These are phyloP conservation scores for Sarcodon aspratus DNA, from an alignment of 768 basidiomycete species.

Conservation along the genomic window DNA sequence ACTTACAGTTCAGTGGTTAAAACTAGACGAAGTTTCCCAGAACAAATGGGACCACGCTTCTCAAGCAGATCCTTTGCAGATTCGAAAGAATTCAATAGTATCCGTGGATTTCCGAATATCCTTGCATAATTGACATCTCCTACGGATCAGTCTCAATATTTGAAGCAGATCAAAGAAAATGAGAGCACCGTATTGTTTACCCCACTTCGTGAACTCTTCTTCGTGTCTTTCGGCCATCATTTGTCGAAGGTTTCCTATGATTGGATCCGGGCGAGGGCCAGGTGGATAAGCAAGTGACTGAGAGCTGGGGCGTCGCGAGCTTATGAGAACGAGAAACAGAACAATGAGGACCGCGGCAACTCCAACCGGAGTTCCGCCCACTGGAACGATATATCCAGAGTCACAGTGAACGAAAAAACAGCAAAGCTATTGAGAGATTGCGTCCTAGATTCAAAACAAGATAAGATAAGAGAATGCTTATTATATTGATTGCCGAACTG, in stretches of 20 bases:
- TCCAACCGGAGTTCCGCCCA: too few species aligned
- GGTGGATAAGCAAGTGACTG: background rate
- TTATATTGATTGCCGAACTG: too few species aligned
- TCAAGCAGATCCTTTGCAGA: conserved; percentile 15
- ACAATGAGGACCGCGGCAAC: too few species aligned
- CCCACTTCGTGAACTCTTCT: background rate
- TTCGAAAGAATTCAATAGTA: conserved; percentile 15
- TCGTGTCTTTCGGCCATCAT: background rate
- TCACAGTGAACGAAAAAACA: too few species aligned
- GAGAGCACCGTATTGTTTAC: background rate
- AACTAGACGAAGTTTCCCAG: conserved; percentile 10
- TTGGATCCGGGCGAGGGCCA: background rate
- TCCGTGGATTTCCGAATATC: conserved; percentile 10
- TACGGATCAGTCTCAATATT: background rate
- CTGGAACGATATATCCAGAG: too few species aligned
- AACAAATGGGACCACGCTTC: conserved; percentile 14
- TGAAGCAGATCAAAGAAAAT: background rate
- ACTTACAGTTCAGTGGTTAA: conserved; percentile 8
- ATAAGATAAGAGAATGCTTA: too few species aligned
- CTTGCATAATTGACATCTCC: conserved; percentile 10
- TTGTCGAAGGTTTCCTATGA: background rate
- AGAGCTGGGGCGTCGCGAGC: too few species aligned
- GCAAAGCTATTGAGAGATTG: too few species aligned
- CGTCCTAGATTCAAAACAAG: too few species aligned
- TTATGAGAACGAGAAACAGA: too few species aligned